Percentiles rank a stretch among this genome's conserved stretches.
These are phyloP conservation scores for Ustilago bromivora DNA, from an alignment of 1,284 basidiomycete species.

Conservation along the genomic window DNA sequence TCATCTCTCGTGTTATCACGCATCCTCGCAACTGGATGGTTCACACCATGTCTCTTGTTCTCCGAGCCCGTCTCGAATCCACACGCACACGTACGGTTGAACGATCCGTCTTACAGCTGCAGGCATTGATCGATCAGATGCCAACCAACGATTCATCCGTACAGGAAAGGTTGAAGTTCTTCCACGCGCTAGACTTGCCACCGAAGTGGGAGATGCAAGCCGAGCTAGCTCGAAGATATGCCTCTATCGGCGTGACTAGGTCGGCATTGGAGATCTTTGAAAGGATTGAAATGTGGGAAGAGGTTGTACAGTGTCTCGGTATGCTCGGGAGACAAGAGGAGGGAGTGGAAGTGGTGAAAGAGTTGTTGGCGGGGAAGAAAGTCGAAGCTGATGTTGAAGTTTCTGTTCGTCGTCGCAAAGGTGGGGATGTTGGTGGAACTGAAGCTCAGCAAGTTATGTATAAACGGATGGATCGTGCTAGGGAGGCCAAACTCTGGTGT, in stretches of 20 bases:
- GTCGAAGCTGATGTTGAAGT: constrained; percentile 61
- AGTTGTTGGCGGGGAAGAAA: constrained; percentile 64
- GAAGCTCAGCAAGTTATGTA: constrained; percentile 71
- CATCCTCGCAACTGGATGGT: constrained; percentile 69
- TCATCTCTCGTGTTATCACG: constrained; percentile 61
- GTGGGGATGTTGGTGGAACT: constrained; percentile 15
- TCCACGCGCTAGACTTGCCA: constrained; percentile 64
- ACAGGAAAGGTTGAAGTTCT: constrained; percentile 63
- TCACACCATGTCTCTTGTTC: constrained; percentile 68
- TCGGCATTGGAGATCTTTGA: constrained; percentile 68
- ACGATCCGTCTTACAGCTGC: constrained; percentile 66
- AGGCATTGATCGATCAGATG: constrained; percentile 69
- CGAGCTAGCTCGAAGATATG: constrained; percentile 63
- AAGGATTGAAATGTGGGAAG: constrained; percentile 67
- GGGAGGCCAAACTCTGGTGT: constrained; percentile 95
- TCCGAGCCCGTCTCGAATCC: constrained; percentile 66
- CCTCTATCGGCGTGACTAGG: constrained; percentile 63
- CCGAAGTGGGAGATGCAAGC: constrained; percentile 69
- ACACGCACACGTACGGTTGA: constrained; percentile 66
- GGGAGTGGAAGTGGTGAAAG: constrained; percentile 63
- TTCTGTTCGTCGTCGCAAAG: constrained; percentile 34
- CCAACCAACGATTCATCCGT: constrained; percentile 68
- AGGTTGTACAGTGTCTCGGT: constrained; percentile 66
- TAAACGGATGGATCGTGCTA: constrained; percentile 76
- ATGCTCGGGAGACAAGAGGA: constrained; percentile 61